A percentile compares a stretch with the other conserved stretches of the same genome.
phyloP scores from a whole-genome alignment of 164 flowering plant genomes.

The Chimonanthus salicifolius region DNA sequence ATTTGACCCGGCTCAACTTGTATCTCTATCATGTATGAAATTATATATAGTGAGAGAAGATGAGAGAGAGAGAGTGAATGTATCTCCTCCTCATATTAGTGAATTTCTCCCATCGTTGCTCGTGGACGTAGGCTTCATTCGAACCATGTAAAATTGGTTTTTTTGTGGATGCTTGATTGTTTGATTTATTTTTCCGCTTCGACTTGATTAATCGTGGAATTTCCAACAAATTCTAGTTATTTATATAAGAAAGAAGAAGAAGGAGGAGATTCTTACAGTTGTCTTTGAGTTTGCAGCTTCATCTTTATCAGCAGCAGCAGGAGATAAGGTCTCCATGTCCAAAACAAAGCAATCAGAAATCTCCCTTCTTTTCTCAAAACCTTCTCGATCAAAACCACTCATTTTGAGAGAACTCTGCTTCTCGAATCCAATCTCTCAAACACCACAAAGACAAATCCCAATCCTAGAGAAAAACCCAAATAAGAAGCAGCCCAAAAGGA shows the following conservation, averaged over 20 bases:
- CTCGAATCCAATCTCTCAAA: background rate
- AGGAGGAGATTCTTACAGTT: slow-evolving; percentile 8
- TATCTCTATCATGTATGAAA: no score
- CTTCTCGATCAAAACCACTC: background rate
- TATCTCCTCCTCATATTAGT: no score
- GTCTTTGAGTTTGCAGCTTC: background rate
- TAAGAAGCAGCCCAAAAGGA: background rate
- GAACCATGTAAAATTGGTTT: no score
- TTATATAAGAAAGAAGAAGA: background rate
- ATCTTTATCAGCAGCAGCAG: slow-evolving; percentile 1
- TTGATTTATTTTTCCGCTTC: no score
- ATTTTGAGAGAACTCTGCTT: background rate
- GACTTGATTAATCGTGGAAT: no score
- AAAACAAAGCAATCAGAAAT: slow-evolving; percentile 5
- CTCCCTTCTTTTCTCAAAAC: background rate
- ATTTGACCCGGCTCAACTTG: no score
- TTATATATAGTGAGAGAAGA: no score
- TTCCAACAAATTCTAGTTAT: background rate
- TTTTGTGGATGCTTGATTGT: no score
- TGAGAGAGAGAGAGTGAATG: no score
- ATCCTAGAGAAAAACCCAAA: background rate
- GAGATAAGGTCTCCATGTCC: slow-evolving; percentile 6
- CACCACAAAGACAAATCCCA: background rate
- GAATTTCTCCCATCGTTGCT: no score
- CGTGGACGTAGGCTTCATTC: no score